Evolutionary conservation across 805 yeast species (phyloP).

Genomic region (Sugiyamaella qingdaonensis): DNA sequence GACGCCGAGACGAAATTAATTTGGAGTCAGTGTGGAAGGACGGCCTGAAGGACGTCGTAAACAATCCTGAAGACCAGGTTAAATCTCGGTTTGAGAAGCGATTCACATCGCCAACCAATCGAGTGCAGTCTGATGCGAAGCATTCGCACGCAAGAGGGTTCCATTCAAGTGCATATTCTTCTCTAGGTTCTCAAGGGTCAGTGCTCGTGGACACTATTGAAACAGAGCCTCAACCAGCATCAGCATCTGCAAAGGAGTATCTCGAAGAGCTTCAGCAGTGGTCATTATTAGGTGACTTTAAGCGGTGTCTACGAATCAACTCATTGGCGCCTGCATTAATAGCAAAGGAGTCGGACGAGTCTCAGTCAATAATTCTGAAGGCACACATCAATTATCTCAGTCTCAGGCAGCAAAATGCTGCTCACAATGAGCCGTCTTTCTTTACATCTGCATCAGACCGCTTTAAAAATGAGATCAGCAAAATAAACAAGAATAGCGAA

Average conservation of each 20-base stretch:
- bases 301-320: conserved; percentile 9
- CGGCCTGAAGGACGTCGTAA: background rate
- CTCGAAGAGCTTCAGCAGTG: conserved; percentile 9
- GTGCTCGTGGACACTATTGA: background rate
- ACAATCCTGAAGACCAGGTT: background rate
- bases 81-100: conserved; percentile 8
- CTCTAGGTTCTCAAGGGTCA: background rate
- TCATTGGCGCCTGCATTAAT: conserved; percentile 5
- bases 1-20: conserved; percentile 62
- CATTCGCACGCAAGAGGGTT: background rate
- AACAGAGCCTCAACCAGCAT: background rate
- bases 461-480: background rate
- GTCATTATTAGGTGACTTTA: conserved; percentile 16
- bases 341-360: background rate
- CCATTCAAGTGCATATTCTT: background rate
- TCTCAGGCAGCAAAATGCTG: background rate
- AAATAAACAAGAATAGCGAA: conserved; percentile 10
- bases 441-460: background rate
- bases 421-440: background rate
- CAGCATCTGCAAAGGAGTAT: conserved; percentile 1
- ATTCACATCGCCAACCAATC: conserved; percentile 3
- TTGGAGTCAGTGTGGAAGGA: conserved; percentile 61
- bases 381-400: conserved; percentile 22
- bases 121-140: background rate
- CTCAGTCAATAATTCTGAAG: conserved; percentile 15